Base-by-base conservation (phyloP, 2,329 filamentous ascomycete species). In the Colletotrichum sp. region DNA sequence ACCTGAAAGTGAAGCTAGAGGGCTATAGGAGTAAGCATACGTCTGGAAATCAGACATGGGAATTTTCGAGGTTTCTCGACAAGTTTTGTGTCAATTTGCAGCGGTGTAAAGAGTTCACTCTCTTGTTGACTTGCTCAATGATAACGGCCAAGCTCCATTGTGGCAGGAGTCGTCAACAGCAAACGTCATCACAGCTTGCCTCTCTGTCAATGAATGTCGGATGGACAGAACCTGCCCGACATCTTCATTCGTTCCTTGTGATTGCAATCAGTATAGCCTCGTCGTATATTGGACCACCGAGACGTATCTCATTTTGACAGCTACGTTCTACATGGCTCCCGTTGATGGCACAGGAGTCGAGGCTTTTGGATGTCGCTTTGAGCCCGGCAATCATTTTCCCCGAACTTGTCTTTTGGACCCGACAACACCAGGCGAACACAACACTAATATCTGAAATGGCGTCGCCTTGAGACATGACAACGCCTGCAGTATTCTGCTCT, bases 401-500 rank as follows among this genome's bases (percentile, higher is more conserved):
- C 0, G 43, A 48, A 12, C 0, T 21, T 0, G 10, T n/a, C 43
- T 48, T 48, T 21, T 2, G 0, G 10, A 48, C 9, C 39, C 39
- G 39, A 43, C 0, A 43, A n/a, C 0, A 48, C 43, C 43, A 21
- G 43, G 10, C 0, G 43, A 48, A 48, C 18, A 48, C 43, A 0
- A 13, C 43, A 12, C 43, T 7, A 0, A 13, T 21, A n/a, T 48
- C n/a, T 48, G 10, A 48, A 10, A 21, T 13, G 43, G 10, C 3
- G 10, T 21, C 18, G n/a, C n/a, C 43, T 4, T 0, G n/a, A 48
- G 18, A 48, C 10, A 21, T 48, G 18, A 1, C 6, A 48, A 48
- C 43, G 43, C n/a, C 18, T n/a, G 6, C 43, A 21, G 43, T 4
- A 48, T 21, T 12, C 43, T 48, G 43, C 0, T 48, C 18, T 48